phyloP scores from a whole-genome alignment of 768 basidiomycete species.

The Tricholoma bakamatsutake region DNA sequence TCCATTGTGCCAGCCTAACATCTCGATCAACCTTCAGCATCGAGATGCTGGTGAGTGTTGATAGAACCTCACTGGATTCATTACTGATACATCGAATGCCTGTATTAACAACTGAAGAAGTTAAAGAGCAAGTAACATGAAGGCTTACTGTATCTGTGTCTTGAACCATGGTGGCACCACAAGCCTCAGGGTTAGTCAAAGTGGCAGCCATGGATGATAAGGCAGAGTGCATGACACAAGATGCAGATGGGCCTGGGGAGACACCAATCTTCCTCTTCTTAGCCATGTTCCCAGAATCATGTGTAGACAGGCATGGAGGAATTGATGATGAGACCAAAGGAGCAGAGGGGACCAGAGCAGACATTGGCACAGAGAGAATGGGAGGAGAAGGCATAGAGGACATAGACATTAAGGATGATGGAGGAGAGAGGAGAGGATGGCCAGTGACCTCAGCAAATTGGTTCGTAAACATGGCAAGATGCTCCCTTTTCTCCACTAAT shows the following conservation, averaged over 20 bases:
- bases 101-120: background rate
- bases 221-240: background rate
- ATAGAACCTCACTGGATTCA: background rate
- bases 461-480: background rate
- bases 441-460: background rate
- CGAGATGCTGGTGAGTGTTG: background rate
- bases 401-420: background rate
- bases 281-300: background rate
- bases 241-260: background rate
- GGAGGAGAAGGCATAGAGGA: background rate
- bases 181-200: background rate
- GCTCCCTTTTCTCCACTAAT: background rate
- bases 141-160: background rate
- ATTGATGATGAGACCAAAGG: background rate
- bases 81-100: background rate
- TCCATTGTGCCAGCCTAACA: background rate
- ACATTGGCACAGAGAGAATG: background rate
- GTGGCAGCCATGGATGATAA: background rate
- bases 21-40: background rate
- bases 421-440: background rate
- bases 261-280: background rate
- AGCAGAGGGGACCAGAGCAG: background rate
- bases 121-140: background rate
- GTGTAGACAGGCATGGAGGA: background rate
- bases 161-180: background rate